Evolutionary conservation across 306 rosid species (phyloP).

Genomic region (Boehmeria nivea): DNA sequence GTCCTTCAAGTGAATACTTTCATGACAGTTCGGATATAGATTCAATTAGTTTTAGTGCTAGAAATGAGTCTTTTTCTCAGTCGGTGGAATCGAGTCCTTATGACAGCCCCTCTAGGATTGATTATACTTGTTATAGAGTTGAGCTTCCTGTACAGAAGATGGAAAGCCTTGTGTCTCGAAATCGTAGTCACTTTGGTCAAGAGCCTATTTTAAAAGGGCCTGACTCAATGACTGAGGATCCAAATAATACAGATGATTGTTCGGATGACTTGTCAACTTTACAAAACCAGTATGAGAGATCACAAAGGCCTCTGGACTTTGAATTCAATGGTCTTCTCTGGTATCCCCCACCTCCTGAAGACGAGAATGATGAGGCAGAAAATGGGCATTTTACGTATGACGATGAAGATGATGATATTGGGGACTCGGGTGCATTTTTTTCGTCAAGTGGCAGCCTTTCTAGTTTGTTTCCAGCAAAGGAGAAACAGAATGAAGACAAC

Average conservation of each 20-base stretch:
- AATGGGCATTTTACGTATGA: conserved; percentile 60
- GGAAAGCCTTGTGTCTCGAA: conserved; percentile 36
- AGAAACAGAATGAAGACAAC: conserved; percentile 61
- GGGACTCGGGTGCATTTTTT: conserved; percentile 75
- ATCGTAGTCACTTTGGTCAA: conserved; percentile 40
- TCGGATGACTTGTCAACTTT: conserved; percentile 59
- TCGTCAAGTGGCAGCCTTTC: conserved; percentile 69
- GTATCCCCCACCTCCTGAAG: conserved; percentile 85
- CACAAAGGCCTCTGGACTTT: conserved; percentile 75
- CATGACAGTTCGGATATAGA: conserved; percentile 62
- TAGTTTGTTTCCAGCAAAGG: conserved; percentile 61
- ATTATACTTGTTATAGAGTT: conserved; percentile 48
- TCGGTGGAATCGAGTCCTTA: conserved; percentile 67
- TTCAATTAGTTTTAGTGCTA: conserved; percentile 73
- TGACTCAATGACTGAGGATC: conserved; percentile 47
- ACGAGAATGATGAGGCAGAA: conserved; percentile 64
- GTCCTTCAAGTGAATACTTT: conserved; percentile 69
- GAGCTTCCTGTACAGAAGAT: conserved; percentile 58
- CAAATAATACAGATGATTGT: conserved; percentile 51
- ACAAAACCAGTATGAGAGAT: conserved; percentile 40
- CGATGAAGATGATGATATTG: conserved; percentile 87
- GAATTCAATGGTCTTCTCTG: conserved; percentile 74
- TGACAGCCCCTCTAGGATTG: conserved; percentile 71
- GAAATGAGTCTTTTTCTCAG: conserved; percentile 48
- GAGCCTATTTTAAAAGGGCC: conserved; percentile 71